These are phyloP conservation scores for Blastocystis sp. DNA, from an alignment of 352 stramenopile species.

Conservation along the genomic window DNA sequence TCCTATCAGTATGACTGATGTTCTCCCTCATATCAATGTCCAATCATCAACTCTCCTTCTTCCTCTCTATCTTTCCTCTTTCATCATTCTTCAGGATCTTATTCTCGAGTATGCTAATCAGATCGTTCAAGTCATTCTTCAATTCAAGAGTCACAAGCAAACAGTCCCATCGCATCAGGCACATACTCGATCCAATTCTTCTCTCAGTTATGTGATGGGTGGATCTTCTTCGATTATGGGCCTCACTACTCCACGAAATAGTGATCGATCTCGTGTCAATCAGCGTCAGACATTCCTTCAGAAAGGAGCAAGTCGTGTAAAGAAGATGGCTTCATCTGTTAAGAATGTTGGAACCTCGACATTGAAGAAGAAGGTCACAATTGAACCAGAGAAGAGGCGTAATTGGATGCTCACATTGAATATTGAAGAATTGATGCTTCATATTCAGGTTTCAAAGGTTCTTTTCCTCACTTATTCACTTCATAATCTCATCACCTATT, in stretches of 20 bases:
- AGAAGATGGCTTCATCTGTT: slow-evolving; percentile 14
- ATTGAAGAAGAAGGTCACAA: background rate
- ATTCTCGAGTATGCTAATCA: slow-evolving; percentile 27
- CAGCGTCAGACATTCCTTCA: slow-evolving; percentile 14
- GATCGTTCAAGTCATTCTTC: background rate
- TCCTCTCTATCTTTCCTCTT: slow-evolving; percentile 28
- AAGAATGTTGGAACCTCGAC: slow-evolving; percentile 4
- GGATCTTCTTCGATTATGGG: slow-evolving; percentile 2
- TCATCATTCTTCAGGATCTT: slow-evolving; percentile 38
- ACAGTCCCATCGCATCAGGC: background rate
- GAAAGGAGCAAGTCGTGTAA: slow-evolving; percentile 8
- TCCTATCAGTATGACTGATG: background rate
- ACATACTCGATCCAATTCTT: slow-evolving; percentile 18
- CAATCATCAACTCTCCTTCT: background rate
- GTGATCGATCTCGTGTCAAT: background rate
- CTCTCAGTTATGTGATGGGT: background rate
- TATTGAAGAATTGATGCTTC: background rate
- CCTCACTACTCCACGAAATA: background rate
- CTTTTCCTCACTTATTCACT: slow-evolving; percentile 11
- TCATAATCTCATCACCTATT: background rate
- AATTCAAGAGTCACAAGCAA: background rate
- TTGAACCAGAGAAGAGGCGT: background rate
- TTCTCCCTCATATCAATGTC: slow-evolving; percentile 11
- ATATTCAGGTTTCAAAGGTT: background rate
- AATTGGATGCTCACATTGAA: background rate